Evolutionary conservation across 1,284 basidiomycete genomes (phyloP).

Genomic region (Cryptococcus maquisensis): DNA sequence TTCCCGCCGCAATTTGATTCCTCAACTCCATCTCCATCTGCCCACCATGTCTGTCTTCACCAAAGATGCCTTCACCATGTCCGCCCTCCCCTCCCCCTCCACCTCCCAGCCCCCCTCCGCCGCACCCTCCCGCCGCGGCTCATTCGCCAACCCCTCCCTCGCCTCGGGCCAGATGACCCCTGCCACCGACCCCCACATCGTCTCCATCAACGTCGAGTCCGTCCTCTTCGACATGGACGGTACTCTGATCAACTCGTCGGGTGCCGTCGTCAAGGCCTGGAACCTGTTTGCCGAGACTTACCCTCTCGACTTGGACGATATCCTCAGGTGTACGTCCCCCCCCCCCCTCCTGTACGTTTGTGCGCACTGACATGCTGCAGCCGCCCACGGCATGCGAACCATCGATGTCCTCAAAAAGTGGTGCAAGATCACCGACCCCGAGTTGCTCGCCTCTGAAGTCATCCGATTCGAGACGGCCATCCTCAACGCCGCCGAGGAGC

Average conservation of each 20-base stretch:
- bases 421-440: conserved; percentile 44
- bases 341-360: background rate
- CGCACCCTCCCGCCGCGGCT: conserved; percentile 32
- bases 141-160: conserved; percentile 24
- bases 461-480: conserved; percentile 49
- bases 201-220: conserved; percentile 48
- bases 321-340: conserved; percentile 32
- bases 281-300: conserved; percentile 43
- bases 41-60: conserved; percentile 49
- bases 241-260: conserved; percentile 45
- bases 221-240: conserved; percentile 50
- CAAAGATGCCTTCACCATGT: conserved; percentile 49
- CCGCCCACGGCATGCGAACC: conserved; percentile 47
- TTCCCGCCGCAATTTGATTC: conserved; percentile 19
- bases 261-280: conserved; percentile 49
- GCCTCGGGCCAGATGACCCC: conserved; percentile 61
- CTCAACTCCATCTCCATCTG: conserved; percentile 30
- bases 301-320: conserved; percentile 45
- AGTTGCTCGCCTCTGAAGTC: conserved; percentile 41
- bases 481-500: conserved; percentile 44
- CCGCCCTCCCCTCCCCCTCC: conserved; percentile 40
- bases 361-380: conserved; percentile 7
- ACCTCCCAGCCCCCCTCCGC: conserved; percentile 28
- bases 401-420: conserved; percentile 48
- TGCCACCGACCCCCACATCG: conserved; percentile 61